Evolutionary conservation across 2,329 filamentous ascomycete species (phyloP), one percentile per base, ranked within the genome.

Genomic region (Ascochyta pisi): DNA sequence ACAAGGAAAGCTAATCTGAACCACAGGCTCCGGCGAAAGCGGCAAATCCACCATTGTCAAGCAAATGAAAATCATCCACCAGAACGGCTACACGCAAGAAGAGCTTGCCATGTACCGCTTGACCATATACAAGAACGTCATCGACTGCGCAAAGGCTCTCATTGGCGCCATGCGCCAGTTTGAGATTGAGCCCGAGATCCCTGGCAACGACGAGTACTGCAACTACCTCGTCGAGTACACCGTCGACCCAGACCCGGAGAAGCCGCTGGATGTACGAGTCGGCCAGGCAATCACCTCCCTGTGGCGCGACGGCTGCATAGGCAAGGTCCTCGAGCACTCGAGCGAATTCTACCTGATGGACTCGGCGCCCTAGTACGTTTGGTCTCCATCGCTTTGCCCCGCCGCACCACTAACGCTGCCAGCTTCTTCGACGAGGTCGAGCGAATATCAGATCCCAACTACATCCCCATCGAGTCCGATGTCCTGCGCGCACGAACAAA

Each of bases 41-140:
- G 95, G 95, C 66, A 99, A 99, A 80, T 98, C 95, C 55, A 99
- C 95, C 9, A 98, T 99, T 70, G 95, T 99, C 67, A 99, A 99
- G 79, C 95, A 99, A 83, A 99, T 99, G 95, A 99, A 98, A 80
- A 99, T 99, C 69, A 98, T 99, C 73, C 95, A 99, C 74, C 89
- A 98, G 70, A 96, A 97, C 79, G 95, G 95, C 58, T 99, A 99
- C 78, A 93, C 91, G 10, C 87, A 92, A 65, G 94, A 98, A 69
- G 95, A 99, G 78, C 84, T 98, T 45, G 90, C 90, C 70, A 89
- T 96, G 74, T 98, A 98, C 81, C 90, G 95, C 57, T 86, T 96
- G 60, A 98, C 95, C 31, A 92, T 99, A 58, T 99, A 96, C 82
- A 99, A 99, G 80, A 99, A 99, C 76, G 83, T 99, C 57, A 86